Base-by-base conservation (phyloP, 768 basidiomycete species). In the Auricularia cornea region DNA sequence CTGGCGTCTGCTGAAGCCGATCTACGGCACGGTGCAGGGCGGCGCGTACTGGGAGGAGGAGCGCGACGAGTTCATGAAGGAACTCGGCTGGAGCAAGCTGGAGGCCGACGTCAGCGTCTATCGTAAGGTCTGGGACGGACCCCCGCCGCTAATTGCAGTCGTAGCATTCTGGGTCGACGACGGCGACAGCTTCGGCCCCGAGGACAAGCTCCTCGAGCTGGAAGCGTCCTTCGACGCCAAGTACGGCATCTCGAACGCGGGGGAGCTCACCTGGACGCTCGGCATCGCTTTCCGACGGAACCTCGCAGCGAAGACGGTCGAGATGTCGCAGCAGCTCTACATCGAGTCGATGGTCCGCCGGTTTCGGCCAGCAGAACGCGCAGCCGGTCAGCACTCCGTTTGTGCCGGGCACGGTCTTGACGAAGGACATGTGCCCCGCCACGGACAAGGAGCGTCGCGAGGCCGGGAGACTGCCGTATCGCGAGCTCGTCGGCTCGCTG, bases 1-100 rank as follows among this genome's bases (percentile, higher is more conserved):
- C 20, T 70, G 68, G 63, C 30, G 59, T 18, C 59, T 75, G 2
- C 51, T 61, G 14, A 67, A 69, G 32, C 67, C 70, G 1, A 63
- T 79, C 0, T 80, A 79, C 59, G 74, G 79, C 0, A 71, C 79
- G 67, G 76, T 77, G 56, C 75, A 79, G 60, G 67, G 66, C 8
- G 72, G 74, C 1, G 51, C 68, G 2, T 62, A 71, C 3, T 80
- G 77, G 74, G 76, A 81, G 62, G 65, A 74, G 38, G 72, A 69
- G 0, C 60, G 78, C 54, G 62, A 76, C 31, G 62, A 69, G 41
- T 33, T 62, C 48, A 29, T 62, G 18, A 35, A 23, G 11, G 31
- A 11, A 20, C 60, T n/a, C 41, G 61, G 61, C 61, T 62, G 44
- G 51, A n/a, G 26, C 14, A 29, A 33, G 18, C n/a, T 31, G 23